Percentiles rank a stretch among this genome's conserved stretches.
Conservation (phyloP, 2,329 filamentous ascomycete species). For the Penicillium sp. region DNA sequence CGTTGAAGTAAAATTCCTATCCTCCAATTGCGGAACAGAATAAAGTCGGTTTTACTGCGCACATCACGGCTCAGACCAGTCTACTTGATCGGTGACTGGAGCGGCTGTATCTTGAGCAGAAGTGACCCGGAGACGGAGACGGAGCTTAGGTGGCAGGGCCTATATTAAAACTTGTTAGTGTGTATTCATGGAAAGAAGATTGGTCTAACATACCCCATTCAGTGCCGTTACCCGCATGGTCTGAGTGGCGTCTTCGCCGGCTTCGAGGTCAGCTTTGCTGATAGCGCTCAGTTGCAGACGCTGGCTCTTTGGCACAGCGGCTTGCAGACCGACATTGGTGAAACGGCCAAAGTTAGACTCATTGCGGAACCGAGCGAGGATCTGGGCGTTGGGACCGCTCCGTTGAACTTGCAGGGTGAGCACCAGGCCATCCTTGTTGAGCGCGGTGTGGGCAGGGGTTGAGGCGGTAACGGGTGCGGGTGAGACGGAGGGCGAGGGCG, state of each 20-base stretch:
- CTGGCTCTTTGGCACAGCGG: conserved; percentile 94
- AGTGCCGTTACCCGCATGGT: conserved; percentile 83
- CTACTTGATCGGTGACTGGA: conserved; percentile 85
- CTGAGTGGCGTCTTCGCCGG: conserved; percentile 82
- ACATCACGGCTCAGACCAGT: conserved; percentile 78
- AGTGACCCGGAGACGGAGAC: conserved; percentile 80
- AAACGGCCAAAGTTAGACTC: conserved; percentile 64
- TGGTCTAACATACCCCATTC: conserved; percentile 73
- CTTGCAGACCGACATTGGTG: conserved; percentile 79
- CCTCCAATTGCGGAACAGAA: background rate
- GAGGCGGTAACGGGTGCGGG: conserved; percentile 51
- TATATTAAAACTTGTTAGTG: conserved; percentile 42
- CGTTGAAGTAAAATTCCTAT: background rate
- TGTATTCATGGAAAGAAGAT: conserved; percentile 9
- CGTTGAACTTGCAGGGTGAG: conserved; percentile 83
- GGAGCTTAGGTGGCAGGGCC: conserved; percentile 68
- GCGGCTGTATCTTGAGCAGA: conserved; percentile 71
- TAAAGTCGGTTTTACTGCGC: background rate
- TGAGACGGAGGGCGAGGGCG: conserved; percentile 44
- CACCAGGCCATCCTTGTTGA: conserved; percentile 80
- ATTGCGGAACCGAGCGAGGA: conserved; percentile 82
- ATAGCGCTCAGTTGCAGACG: conserved; percentile 91
- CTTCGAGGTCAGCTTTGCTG: conserved; percentile 72
- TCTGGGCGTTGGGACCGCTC: conserved; percentile 68
- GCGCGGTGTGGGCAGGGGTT: conserved; percentile 65